A percentile compares a stretch with the other conserved stretches of the same genome.
These are phyloP conservation scores for Apophysomyces trapeziformis DNA, from an alignment of 371 early-diverging fungal species.

Conservation along the genomic window DNA sequence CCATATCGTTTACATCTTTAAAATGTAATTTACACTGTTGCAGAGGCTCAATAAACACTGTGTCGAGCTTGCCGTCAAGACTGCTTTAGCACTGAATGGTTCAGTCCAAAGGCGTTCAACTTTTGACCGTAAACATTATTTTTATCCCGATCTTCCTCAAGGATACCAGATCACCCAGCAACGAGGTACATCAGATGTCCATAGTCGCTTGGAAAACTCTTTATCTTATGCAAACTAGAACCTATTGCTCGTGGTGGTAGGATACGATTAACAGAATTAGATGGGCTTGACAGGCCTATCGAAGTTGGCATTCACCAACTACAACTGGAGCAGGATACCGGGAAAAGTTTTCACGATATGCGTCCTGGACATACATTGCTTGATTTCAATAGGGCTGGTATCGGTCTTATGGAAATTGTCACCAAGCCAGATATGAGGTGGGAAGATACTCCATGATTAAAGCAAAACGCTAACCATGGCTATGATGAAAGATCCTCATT, in stretches of 20 bases:
- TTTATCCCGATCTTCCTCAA: constrained; percentile 89
- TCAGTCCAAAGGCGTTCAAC: constrained; percentile 66
- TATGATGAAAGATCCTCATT: constrained; percentile 52
- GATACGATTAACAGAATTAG: constrained; percentile 53
- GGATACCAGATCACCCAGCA: constrained; percentile 96
- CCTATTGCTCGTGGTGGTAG: constrained; percentile 73
- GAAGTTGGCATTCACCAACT: constrained; percentile 78
- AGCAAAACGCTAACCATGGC: neutral
- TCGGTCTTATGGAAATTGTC: constrained; percentile 89
- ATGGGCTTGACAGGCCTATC: constrained; percentile 56
- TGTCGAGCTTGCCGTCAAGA: constrained; percentile 72
- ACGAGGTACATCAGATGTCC: constrained; percentile 43
- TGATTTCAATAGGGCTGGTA: constrained; percentile 90
- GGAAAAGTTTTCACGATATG: constrained; percentile 77
- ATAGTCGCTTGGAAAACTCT: neutral
- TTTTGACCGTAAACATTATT: constrained; percentile 96
- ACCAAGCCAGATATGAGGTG: constrained; percentile 82
- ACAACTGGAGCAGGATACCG: constrained; percentile 94
- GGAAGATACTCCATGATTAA: neutral
- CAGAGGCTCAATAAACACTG: constrained; percentile 75
- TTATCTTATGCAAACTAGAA: constrained; percentile 33
- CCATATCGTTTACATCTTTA: neutral
- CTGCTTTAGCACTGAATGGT: constrained; percentile 74
- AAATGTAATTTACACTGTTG: neutral
- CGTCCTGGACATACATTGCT: constrained; percentile 66